A percentile compares a stretch with the other conserved stretches of the same genome.
Evolutionary conservation across 345 rosid genomes (phyloP).

Genomic region (Dovyalis caffra): DNA sequence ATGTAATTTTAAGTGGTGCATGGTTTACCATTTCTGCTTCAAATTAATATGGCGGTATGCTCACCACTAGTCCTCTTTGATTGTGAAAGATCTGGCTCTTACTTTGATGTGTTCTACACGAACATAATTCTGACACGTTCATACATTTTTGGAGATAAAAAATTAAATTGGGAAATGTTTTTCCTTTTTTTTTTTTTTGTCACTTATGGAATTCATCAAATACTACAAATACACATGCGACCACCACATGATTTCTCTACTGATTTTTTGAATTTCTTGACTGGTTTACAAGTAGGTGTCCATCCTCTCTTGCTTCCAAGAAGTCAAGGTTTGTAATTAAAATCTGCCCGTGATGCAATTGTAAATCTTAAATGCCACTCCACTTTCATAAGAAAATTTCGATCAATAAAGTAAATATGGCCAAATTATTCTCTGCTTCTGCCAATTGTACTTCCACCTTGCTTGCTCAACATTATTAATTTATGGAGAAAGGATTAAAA

Average conservation of each 20-base stretch:
- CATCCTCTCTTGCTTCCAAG: neutral
- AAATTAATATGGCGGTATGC: neutral
- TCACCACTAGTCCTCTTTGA: neutral
- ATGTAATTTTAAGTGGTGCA: no score
- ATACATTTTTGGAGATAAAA: neutral
- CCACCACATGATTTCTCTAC: neutral
- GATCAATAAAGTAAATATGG: no score
- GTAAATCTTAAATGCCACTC: neutral
- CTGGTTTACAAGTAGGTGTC: neutral
- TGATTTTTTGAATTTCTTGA: neutral
- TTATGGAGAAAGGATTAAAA: no score
- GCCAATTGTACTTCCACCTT: no score
- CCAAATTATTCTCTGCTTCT: no score
- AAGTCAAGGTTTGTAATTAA: neutral
- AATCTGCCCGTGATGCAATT: neutral
- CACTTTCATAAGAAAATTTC: neutral
- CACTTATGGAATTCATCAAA: neutral
- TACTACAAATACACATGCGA: neutral
- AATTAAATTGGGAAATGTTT: neutral
- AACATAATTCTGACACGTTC: neutral
- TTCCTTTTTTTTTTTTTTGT: neutral
- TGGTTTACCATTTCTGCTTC: neutral
- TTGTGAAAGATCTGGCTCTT: neutral
- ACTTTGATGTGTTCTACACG: neutral
- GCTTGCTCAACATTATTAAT: neutral